Percentiles rank a stretch among this genome's conserved stretches.
Evolutionary conservation across 139 green algal genomes (phyloP).

Genomic region (Spirogloea muscicola): DNA sequence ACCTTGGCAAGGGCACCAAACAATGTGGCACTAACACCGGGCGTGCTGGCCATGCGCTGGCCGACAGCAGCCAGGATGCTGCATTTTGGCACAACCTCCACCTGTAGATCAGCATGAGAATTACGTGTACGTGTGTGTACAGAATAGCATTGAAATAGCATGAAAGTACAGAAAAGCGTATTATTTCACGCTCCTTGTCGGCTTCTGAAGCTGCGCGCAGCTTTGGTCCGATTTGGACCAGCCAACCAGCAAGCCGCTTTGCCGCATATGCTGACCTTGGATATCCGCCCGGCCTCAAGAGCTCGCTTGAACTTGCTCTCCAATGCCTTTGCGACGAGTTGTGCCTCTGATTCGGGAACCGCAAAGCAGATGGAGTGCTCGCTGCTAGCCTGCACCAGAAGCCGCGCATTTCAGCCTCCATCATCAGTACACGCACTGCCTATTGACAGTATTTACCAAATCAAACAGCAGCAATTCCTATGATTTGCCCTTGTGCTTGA

Average conservation of each 20-base stretch:
- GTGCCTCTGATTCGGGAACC: constrained; percentile 13
- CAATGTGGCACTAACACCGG: constrained; percentile 83
- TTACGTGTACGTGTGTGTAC: neutral
- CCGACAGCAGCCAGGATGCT: constrained; percentile 91
- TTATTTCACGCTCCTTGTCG: neutral
- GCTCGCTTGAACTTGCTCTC: constrained; percentile 67
- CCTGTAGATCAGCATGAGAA: no score
- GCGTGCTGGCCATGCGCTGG: constrained; percentile 80
- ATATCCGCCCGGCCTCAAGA: constrained; percentile 68
- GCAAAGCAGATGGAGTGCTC: constrained; percentile 98
- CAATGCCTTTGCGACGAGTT: constrained; percentile 9
- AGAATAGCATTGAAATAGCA: neutral
- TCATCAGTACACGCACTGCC: neutral
- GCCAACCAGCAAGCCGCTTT: neutral
- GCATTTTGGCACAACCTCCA: constrained; percentile 59
- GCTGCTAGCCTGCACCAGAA: constrained; percentile 59
- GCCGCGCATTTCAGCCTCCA: neutral
- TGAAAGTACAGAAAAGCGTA: neutral
- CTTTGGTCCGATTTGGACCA: neutral
- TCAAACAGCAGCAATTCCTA: neutral
- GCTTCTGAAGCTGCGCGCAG: neutral
- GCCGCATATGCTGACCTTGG: constrained; percentile 53
- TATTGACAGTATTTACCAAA: neutral
- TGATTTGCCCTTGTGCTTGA: neutral
- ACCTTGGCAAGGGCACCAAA: constrained; percentile 89